Evolutionary conservation across 2,329 filamentous ascomycete genomes (phyloP), one percentile per base, ranked within the genome.

Genomic region (Fusarium buxicola): DNA sequence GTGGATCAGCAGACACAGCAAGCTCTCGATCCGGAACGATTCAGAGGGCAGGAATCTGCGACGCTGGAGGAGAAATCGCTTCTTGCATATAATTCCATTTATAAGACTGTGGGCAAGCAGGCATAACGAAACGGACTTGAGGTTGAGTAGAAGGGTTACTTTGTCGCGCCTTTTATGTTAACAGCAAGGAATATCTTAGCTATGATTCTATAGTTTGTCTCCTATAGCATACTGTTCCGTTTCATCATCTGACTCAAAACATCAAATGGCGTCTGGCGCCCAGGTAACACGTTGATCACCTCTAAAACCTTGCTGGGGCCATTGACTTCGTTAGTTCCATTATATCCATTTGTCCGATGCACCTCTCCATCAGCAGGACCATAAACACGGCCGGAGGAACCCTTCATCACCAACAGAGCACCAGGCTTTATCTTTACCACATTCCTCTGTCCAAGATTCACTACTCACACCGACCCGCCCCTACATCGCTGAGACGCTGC

Each of bases 401-500:
- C 63, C 3, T 49, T 30, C 25, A 66, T 54, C 13, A 60, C 48
- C 13, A 66, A 54, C 15, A 59, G 50, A 41, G 63, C 63, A 8
- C 63, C 60, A 7, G 63, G 45, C 16, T 51, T 50, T 49, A 66
- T 58, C n/a, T 40, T 49, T 7, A 55, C 51, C 45, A 51, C 58
- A 15, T 53, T 54, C 36, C 48, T 56, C 16, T 52, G 52, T 2
- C 63, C 63, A 9, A 63, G 36, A 21, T 51, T 63, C 30, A 63
- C 73, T 44, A 79, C 49, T 67, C 67, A 61, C 10, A 76, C 60
- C 67, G 73, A 70, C 11, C 73, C 72, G 24, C 70, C 63, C 3
- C 69, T 57, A 5, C 66, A 50, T 24, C 91, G 91, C 68, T 93
- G 91, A 2, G 82, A 87, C 4, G 90, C 91, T 2, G 90, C 89